phyloP scores from a whole-genome alignment of 768 basidiomycete genomes.

The Neoboletus subvelutipes region DNA sequence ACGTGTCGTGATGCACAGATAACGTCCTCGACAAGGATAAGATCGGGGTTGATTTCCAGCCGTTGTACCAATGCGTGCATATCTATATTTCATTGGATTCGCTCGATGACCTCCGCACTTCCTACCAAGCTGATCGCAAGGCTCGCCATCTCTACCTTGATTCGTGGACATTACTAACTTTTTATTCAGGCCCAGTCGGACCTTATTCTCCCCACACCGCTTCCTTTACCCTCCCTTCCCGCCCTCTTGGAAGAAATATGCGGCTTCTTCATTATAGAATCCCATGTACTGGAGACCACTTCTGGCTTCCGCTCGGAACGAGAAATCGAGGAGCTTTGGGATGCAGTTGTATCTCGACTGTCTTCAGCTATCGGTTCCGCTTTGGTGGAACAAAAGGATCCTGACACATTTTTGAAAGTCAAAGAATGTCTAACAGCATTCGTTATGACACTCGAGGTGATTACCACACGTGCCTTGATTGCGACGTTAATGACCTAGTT shows the following conservation, averaged over 20 bases:
- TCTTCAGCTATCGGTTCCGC: conserved; percentile 72
- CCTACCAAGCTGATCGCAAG: conserved; percentile 97
- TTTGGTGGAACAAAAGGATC: conserved; percentile 70
- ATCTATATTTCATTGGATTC: conserved; percentile 91
- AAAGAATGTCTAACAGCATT: conserved; percentile 86
- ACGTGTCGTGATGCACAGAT: conserved; percentile 44
- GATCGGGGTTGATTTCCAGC: conserved; percentile 88
- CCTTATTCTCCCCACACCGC: conserved; percentile 79
- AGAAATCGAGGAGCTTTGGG: conserved; percentile 96
- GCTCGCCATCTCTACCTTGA: conserved; percentile 35
- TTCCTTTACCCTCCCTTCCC: conserved; percentile 65
- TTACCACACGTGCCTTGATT: conserved; percentile 6
- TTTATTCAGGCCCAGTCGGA: conserved; percentile 86
- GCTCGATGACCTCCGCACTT: conserved; percentile 85
- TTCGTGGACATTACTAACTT: conserved; percentile 14
- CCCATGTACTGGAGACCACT: conserved; percentile 85
- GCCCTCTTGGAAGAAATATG: conserved; percentile 90
- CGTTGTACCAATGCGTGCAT: conserved; percentile 94
- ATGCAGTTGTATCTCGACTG: conserved; percentile 73
- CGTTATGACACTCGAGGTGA: conserved; percentile 89
- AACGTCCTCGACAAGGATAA: conserved; percentile 91
- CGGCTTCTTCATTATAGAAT: conserved; percentile 97
- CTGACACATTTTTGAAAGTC: conserved; percentile 75
- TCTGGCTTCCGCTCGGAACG: conserved; percentile 85
- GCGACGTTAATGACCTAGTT: conserved; percentile 6